These are phyloP conservation scores for Brassica juncea DNA, from an alignment of 345 rosid species.

Conservation along the genomic window DNA sequence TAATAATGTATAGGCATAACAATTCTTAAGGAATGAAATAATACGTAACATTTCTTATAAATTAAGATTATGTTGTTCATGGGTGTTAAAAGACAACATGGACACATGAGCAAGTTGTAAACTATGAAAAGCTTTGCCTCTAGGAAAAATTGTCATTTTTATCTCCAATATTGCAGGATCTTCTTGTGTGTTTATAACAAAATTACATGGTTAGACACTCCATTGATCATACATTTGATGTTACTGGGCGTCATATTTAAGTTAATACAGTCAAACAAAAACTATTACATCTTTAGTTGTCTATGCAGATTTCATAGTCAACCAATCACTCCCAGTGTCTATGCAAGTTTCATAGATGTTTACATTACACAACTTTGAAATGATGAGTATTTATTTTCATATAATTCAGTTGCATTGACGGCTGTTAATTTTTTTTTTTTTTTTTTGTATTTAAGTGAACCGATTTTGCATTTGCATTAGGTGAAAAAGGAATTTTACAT, in stretches of 20 bases:
- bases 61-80: background rate
- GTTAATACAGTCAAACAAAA: background rate
- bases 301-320: too few relatives aligned
- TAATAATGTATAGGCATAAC: too few relatives aligned
- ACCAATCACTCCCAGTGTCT: too few relatives aligned
- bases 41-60: background rate
- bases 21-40: too few relatives aligned
- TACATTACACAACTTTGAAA: too few relatives aligned
- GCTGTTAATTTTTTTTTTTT: too few relatives aligned
- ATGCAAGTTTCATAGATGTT: too few relatives aligned
- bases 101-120: background rate
- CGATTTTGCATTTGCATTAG: background rate
- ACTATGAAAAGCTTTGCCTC: background rate
- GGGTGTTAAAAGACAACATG: background rate
- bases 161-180: background rate
- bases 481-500: too few relatives aligned
- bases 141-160: too few relatives aligned
- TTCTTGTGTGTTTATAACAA: background rate
- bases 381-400: too few relatives aligned
- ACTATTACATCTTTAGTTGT: background rate
- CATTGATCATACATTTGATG: background rate
- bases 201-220: background rate
- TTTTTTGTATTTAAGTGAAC: background rate
- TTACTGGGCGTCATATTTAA: background rate
- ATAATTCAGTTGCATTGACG: background rate